Conservation (phyloP, 2,329 filamentous ascomycete genomes). For the Penicillium polonicum region DNA sequence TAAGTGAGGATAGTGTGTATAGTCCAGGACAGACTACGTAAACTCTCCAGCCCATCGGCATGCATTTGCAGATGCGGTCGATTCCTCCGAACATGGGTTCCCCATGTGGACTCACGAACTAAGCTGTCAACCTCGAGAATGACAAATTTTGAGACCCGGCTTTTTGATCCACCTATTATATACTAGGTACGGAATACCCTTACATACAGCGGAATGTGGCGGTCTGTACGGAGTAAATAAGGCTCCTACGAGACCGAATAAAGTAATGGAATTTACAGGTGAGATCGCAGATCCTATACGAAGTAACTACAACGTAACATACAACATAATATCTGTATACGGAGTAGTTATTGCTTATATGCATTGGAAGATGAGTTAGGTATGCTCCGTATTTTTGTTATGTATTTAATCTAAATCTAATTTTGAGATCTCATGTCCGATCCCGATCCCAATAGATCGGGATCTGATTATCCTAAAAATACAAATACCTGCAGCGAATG, state of each 20-base stretch:
- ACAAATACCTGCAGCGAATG: constrained; percentile 10
- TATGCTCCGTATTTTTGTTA: too few species aligned
- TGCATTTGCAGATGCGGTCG: background rate
- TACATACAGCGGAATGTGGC: background rate
- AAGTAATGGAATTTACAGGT: background rate
- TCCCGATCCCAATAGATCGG: constrained; percentile 6
- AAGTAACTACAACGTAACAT: background rate
- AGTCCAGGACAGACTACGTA: background rate
- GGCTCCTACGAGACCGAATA: background rate
- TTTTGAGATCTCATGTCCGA: constrained; percentile 1
- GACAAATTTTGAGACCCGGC: constrained; percentile 23
- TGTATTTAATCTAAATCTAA: background rate
- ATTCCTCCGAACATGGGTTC: constrained; percentile 10
- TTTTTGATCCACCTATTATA: background rate
- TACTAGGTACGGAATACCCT: background rate
- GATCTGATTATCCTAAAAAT: constrained; percentile 3
- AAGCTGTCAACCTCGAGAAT: constrained; percentile 5
- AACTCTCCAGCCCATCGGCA: background rate
- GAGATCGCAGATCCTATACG: background rate
- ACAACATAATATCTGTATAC: background rate
- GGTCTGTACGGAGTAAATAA: constrained; percentile 10
- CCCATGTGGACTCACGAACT: background rate
- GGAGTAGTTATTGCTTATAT: background rate
- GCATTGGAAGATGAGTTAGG: too few species aligned
- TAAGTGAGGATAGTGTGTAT: background rate